Conservation (phyloP, 108 stramenopile species). For the Mayamaea pseudoterrestris region DNA sequence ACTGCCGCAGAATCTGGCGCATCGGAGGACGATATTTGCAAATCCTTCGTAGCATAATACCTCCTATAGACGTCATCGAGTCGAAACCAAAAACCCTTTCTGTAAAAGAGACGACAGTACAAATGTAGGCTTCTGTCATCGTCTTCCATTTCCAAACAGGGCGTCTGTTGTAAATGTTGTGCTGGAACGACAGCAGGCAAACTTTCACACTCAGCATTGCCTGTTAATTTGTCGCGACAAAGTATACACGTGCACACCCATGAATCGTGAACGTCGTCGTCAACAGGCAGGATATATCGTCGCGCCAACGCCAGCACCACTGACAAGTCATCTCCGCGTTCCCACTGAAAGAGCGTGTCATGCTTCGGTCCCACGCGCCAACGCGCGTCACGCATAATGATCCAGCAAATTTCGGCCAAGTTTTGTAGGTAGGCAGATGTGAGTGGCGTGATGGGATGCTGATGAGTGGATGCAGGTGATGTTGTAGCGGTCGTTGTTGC, state of each 20-base stretch:
- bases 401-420: conserved; percentile 60
- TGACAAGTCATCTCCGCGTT: conserved; percentile 64
- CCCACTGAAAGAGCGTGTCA: conserved; percentile 46
- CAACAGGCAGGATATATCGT: no score
- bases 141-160: conserved; percentile 2
- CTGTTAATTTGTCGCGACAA: neutral
- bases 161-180: neutral
- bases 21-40: no score
- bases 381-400: conserved; percentile 51
- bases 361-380: conserved; percentile 24
- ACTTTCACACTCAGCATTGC: neutral
- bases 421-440: conserved; percentile 16
- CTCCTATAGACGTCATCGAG: conserved; percentile 49
- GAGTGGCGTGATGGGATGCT: neutral
- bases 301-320: conserved; percentile 36
- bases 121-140: conserved; percentile 49
- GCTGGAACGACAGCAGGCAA: neutral
- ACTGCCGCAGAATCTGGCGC: no score
- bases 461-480: no score
- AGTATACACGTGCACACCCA: neutral
- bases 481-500: no score
- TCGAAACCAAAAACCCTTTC: conserved; percentile 76
- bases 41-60: conserved; percentile 73
- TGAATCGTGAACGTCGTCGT: no score
- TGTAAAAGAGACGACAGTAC: conserved; percentile 60